Base-by-base conservation (phyloP, 2,329 filamentous ascomycete genomes). In the Phialocephala sp. region DNA sequence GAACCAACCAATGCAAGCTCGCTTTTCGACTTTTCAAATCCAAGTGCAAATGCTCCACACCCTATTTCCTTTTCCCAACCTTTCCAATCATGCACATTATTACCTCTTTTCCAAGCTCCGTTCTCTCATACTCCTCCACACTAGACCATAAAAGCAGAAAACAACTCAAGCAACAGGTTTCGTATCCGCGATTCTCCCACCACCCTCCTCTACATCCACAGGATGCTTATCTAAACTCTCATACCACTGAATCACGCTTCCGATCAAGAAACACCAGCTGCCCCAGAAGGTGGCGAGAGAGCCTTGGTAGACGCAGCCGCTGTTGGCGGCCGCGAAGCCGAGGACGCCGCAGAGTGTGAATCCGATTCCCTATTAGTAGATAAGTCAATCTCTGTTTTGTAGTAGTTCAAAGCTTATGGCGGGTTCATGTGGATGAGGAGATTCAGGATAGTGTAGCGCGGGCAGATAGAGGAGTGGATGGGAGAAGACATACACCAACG, bases 281-380 rank as follows among this genome's bases (percentile, higher is more conserved):
- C 82, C 82, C 72, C 82, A 78, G 65, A 83, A 83, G 1, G 81
- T 83, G 18, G 84, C 80, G 61, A 87, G 74, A 1, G 78, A 79
- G 14, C 80, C 78, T 52, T 85, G 80, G 68, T 85, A 85, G 47
- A 79, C 75, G 2, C 82, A 79, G 1, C 78, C 78, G 62, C 79
- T 75, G 27, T 73, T 76, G 8, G 73, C 75, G 12, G 77, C 67
- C 22, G 69, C 84, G 62, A 83, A 85, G 0, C 85, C 86, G 36
- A 88, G 72, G 1, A 82, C 85, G n/a, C 85, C 85, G 66, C 84
- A 87, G 0, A 87, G 78, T 5, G 85, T 89, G 72, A 90, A 90
- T 0, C 88, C 88, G 27, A 90, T 72, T 18, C 73, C 73, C 68
- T 68, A 22, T 39, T 60, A n/a, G n/a, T n/a, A n/a, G n/a, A n/a